Evolutionary conservation across 176 grass and related monocot genomes (phyloP).

Genomic region (sorghum (Sorghum bicolor)): DNA sequence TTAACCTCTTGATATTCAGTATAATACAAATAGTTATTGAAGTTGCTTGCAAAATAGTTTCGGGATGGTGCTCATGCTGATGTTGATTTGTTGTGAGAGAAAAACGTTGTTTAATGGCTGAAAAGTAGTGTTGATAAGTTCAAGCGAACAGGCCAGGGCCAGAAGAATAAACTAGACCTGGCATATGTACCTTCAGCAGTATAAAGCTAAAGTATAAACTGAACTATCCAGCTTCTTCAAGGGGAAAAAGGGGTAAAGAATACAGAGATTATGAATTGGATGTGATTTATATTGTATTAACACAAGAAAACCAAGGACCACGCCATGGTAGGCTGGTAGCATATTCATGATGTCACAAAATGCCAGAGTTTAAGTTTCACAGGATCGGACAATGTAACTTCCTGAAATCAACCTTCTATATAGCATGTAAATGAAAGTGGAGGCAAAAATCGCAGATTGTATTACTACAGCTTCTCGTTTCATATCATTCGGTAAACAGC

Average conservation of each 20-base stretch:
- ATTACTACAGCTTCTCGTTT: not conserved
- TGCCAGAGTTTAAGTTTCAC: not conserved
- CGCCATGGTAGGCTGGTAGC: not conserved
- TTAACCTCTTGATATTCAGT: conserved; percentile 4
- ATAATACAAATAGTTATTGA: not conserved
- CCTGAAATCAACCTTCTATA: not conserved
- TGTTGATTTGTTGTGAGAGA: too few species aligned
- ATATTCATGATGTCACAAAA: not conserved
- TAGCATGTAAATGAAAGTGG: not conserved
- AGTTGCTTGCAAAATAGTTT: not conserved
- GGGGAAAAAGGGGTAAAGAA: not conserved
- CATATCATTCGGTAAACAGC: not conserved
- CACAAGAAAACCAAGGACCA: not conserved
- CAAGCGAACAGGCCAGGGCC: too few species aligned
- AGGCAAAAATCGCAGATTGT: not conserved
- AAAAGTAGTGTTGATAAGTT: too few species aligned
- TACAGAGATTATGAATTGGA: not conserved
- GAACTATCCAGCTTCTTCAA: not conserved
- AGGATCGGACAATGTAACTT: not conserved
- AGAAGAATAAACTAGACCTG: conserved; percentile 8
- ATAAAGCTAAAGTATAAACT: not conserved
- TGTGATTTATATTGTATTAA: not conserved
- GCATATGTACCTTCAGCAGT: not conserved
- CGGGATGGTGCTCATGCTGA: too few species aligned
- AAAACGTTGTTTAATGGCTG: too few species aligned